Percentiles rank a stretch among this genome's conserved stretches.
These are phyloP conservation scores for Trypanosoma boissoni DNA, from an alignment of 208 protist species.

Conservation along the genomic window DNA sequence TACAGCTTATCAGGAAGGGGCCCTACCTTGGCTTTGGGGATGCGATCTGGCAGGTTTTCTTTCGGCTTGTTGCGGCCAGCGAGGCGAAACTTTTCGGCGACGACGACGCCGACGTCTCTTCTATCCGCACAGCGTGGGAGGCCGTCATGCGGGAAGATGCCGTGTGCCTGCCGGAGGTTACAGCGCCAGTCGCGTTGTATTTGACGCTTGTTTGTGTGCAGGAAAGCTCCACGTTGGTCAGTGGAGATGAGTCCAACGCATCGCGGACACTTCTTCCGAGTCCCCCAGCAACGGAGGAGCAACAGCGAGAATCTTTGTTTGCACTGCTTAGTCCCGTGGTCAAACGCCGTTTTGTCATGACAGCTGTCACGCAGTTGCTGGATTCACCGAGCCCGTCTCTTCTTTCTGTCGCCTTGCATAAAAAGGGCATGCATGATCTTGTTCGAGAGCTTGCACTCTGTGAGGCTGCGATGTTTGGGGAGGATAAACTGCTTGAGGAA, in stretches of 20 bases:
- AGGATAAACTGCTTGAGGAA: constrained; percentile 34
- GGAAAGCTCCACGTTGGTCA: constrained; percentile 27
- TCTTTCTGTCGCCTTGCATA: constrained; percentile 40
- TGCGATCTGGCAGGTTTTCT: constrained; percentile 67
- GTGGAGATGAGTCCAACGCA: constrained; percentile 6
- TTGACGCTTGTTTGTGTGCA: constrained; percentile 48
- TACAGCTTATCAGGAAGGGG: constrained; percentile 43
- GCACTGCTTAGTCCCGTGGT: constrained; percentile 26
- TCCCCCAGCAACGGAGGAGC: constrained; percentile 6
- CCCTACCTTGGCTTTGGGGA: constrained; percentile 62
- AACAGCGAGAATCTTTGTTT: neutral
- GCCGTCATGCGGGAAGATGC: constrained; percentile 60
- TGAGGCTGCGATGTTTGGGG: constrained; percentile 56
- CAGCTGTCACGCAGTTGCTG: constrained; percentile 29
- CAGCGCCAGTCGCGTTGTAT: constrained; percentile 67
- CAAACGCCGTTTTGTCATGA: constrained; percentile 46
- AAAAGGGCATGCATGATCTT: constrained; percentile 34
- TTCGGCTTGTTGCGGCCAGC: constrained; percentile 44
- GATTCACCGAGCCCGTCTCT: constrained; percentile 16
- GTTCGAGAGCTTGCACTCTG: constrained; percentile 64
- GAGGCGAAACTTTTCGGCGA: constrained; percentile 36
- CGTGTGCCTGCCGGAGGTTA: constrained; percentile 58
- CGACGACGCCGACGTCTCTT: constrained; percentile 20
- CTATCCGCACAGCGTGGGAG: constrained; percentile 63
- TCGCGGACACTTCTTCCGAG: constrained; percentile 45